phyloP scores from a whole-genome alignment of 371 early-diverging fungal species.

The Mucor sp. region DNA sequence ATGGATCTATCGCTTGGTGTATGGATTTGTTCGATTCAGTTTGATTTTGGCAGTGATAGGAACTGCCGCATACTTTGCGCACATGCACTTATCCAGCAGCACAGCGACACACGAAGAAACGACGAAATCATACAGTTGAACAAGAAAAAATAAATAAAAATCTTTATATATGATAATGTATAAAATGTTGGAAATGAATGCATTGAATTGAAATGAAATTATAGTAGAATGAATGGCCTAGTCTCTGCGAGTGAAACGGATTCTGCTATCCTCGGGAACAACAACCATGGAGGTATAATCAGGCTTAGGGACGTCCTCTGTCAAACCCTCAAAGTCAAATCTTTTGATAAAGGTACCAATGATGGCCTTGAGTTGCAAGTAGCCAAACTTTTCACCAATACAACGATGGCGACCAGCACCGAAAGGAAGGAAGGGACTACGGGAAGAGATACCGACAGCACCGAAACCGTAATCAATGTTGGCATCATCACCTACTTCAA shows the following conservation, averaged over 20 bases:
- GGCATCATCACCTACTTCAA: slow-evolving; percentile 68
- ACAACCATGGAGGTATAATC: slow-evolving; percentile 93
- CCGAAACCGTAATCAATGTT: slow-evolving; percentile 87
- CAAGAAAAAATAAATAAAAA: slow-evolving; percentile 1
- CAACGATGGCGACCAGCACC: slow-evolving; percentile 98
- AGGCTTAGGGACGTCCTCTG: slow-evolving; percentile 70
- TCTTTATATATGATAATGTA: not conserved
- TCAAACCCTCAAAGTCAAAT: slow-evolving; percentile 61
- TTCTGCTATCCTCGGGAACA: slow-evolving; percentile 62
- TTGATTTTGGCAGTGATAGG: slow-evolving; percentile 26
- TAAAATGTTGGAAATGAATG: not conserved
- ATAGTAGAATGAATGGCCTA: not conserved
- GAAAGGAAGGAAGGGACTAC: slow-evolving; percentile 91
- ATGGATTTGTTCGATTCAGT: slow-evolving; percentile 44
- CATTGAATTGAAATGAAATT: not conserved
- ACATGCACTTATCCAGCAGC: not conserved
- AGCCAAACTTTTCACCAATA: slow-evolving; percentile 97
- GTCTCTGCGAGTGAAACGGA: slow-evolving; percentile 16
- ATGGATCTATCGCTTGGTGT: slow-evolving; percentile 34
- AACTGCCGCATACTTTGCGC: slow-evolving; percentile 17
- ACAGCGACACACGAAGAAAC: not conserved
- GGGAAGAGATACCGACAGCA: slow-evolving; percentile 69
- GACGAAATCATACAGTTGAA: slow-evolving; percentile 6
- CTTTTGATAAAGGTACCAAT: slow-evolving; percentile 78
- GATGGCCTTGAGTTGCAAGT: slow-evolving; percentile 93